Evolutionary conservation across 148 eudicot species (phyloP).

Genomic region (Chenopodium album): DNA sequence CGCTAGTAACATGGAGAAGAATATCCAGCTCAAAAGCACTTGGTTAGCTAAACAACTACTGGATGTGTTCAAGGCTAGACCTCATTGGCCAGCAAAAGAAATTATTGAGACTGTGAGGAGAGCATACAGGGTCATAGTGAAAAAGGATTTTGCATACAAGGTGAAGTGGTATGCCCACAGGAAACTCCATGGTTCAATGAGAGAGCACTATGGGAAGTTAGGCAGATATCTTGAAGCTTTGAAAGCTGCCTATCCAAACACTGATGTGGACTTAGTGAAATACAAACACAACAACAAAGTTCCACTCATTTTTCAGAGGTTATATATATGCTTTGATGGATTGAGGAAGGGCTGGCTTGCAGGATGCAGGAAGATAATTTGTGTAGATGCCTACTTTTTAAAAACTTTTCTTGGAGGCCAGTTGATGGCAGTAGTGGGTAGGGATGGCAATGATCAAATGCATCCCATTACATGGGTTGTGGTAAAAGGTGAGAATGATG

Average conservation of each 20-base stretch:
- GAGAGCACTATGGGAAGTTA: not conserved
- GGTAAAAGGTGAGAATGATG: not conserved
- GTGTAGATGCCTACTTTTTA: not conserved
- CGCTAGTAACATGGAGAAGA: not conserved
- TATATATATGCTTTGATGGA: not conserved
- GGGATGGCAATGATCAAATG: slow-evolving; percentile 6
- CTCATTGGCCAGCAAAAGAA: not conserved
- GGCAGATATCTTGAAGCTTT: not conserved
- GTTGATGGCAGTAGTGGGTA: not conserved
- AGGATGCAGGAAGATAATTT: not conserved
- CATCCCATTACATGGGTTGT: not conserved
- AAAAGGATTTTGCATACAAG: not conserved
- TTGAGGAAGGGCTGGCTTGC: not conserved
- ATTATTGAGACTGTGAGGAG: not conserved
- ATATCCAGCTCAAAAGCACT: not conserved
- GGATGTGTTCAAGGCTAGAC: not conserved
- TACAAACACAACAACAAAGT: not conserved
- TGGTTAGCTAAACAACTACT: not conserved
- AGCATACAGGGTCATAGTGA: not conserved
- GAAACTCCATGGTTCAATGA: not conserved
- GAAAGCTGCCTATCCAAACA: too few species aligned
- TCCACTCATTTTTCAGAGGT: not conserved
- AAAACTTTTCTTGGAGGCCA: not conserved
- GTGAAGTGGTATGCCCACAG: not conserved
- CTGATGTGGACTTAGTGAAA: too few species aligned